Conservation (phyloP, 768 basidiomycete species). For the Macrolepiota fuliginosa region DNA sequence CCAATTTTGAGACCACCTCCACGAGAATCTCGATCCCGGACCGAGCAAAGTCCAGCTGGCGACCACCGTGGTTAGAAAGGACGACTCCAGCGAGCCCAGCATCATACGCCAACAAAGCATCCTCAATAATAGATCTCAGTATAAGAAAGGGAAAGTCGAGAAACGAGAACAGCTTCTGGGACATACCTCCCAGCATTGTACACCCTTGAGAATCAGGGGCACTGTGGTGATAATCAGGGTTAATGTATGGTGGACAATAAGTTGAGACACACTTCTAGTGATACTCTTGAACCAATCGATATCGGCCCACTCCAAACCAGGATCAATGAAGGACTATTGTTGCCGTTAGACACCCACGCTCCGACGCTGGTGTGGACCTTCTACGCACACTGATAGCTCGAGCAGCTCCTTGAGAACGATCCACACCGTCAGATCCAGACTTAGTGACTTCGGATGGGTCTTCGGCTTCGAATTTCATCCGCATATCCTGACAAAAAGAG, state of each 20-base stretch:
- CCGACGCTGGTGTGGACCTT: slow-evolving; percentile 21
- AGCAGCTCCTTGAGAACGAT: slow-evolving; percentile 89
- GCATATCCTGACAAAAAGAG: slow-evolving; percentile 65
- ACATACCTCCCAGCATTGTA: slow-evolving; percentile 76
- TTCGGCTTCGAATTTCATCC: slow-evolving; percentile 90
- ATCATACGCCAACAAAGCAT: slow-evolving; percentile 84
- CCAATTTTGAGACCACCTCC: slow-evolving; percentile 76
- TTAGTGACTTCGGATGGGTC: slow-evolving; percentile 57
- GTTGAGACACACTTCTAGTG: slow-evolving; percentile 59
- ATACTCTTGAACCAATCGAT: slow-evolving; percentile 80
- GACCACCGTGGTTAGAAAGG: slow-evolving; percentile 85
- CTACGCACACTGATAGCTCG: slow-evolving; percentile 77
- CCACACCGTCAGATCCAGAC: slow-evolving; percentile 53
- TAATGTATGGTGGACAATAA: slow-evolving; percentile 17
- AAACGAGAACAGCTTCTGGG: neutral
- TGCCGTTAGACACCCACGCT: neutral
- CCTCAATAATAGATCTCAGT: slow-evolving; percentile 33
- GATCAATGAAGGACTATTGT: slow-evolving; percentile 90
- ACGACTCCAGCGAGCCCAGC: slow-evolving; percentile 71
- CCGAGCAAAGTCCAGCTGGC: slow-evolving; percentile 76
- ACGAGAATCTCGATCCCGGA: slow-evolving; percentile 90
- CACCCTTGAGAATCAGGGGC: slow-evolving; percentile 90
- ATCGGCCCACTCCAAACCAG: slow-evolving; percentile 83
- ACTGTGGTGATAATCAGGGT: slow-evolving; percentile 39
- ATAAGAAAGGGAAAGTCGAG: neutral